Base-by-base conservation (phyloP, 148 eudicot species). In the Talinum fruticosum region DNA sequence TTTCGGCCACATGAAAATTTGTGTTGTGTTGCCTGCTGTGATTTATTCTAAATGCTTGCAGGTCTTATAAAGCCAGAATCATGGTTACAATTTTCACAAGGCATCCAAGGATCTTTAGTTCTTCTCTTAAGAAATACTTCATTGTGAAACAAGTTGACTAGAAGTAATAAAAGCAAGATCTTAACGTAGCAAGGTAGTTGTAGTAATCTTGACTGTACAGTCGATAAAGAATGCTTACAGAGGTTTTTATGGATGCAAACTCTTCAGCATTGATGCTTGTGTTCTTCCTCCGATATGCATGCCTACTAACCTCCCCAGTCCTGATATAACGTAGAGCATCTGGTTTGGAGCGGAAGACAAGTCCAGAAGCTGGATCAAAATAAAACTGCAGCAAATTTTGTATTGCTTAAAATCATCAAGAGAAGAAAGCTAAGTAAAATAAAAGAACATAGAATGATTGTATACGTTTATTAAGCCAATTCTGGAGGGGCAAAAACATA, bases 271-370 rank as follows among this genome's bases (percentile, higher is more conserved):
- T 54, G 33, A 41, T 30, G 82, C 79, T 80, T 72, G 75, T 76
- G 28, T 19, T 82, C 81, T 51, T 85, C 81, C 95, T 92, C 84
- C 79, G 87, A 62, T 71, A 84, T n/a, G 93, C 90, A 81, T 94
- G 92, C 61, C 64, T 81, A 47, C 83, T 85, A 30, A 92, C 66
- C 73, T 87, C 87, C 62, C 94, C 93, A 65, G 92, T 88, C 47
- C 90, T 83, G 78, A 94, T 59, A 87, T 81, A 92, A 66, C 97
- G 97, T 69, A 85, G 54, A 79, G 76, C 92, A 73, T 92, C 97
- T 74, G 33, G 30, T 81, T 83, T 86, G 59, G 98, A 92, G 81
- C 84, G 87, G 78, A 94, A 92, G 72, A 84, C 84, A 74, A 92
- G 90, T 64, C 90, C 89, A 82, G 83, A 87, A 18, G 77, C 89